Evolutionary conservation across 2,329 filamentous ascomycete genomes (phyloP), one percentile per base, ranked within the genome.

Genomic region (Chaetomium olivaceum): DNA sequence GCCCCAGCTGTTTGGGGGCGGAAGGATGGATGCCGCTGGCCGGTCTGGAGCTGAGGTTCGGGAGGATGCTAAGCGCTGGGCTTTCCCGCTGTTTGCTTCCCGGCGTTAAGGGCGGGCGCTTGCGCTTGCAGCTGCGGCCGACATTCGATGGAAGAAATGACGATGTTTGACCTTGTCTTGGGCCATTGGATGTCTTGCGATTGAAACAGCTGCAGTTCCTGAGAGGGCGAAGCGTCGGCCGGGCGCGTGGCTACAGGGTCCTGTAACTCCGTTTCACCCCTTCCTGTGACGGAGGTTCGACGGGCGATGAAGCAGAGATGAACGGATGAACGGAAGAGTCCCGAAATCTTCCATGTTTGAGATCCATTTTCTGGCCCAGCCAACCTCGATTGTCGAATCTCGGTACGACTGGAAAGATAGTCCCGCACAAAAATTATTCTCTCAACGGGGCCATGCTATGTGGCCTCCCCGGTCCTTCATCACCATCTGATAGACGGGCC

Each of bases 401-500:
- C 6, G 39, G n/a, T 43, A 43, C 16, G 39, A 43, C 16, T 1
- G 14, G 4, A 2, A 43, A 43, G n/a, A n/a, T n/a, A n/a, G n/a
- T 4, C 19, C 36, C 14, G 14, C 4, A 43, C 3, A 19, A 1
- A 16, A 43, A 16, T 5, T 43, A 19, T 43, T 43, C 14, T 7
- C 39, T n/a, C 5, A 43, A n/a, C 7, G 19, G 14, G 60, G 43
- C 19, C 54, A 11, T 7, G n/a, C 6, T 21, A 23, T 51, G 23
- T 11, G 63, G 58, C 46, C 52, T 14, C 43, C 58, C 58, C 31
- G 43, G n/a, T 56, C 63, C 25, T 33, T 58, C 64, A 66, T 66
- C 60, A 39, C 3, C 64, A 63, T 63, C 39, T 63, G 64, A 66
- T 62, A 25, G 33, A 23, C 63, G 16, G 56, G 36, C 39, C 50